phyloP scores from a whole-genome alignment of 352 stramenopile genomes.

The Globisporangium recalcitrans region DNA sequence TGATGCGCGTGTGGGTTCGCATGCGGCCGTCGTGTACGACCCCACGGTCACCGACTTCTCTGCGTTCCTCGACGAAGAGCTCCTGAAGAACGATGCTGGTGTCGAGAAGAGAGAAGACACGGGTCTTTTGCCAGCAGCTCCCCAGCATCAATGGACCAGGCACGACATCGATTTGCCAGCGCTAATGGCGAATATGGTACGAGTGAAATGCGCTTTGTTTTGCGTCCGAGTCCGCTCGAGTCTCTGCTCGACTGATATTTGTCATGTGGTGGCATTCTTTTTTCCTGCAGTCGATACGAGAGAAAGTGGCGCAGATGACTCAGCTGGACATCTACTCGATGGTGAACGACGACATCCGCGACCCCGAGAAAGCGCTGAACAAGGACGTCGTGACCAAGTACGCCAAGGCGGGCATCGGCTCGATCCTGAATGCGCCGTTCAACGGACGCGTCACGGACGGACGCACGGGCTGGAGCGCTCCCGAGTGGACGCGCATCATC shows the following conservation, averaged over 20 bases:
- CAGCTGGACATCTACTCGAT: slow-evolving; percentile 89
- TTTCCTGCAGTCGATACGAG: slow-evolving; percentile 31
- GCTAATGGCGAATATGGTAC: slow-evolving; percentile 16
- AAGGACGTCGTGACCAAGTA: slow-evolving; percentile 46
- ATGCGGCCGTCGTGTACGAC: slow-evolving; percentile 9
- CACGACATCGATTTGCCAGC: slow-evolving; percentile 4
- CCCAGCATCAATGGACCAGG: neutral
- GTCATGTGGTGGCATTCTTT: neutral
- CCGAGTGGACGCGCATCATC: slow-evolving; percentile 59
- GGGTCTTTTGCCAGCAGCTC: neutral
- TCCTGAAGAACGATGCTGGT: too few relatives aligned
- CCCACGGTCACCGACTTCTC: slow-evolving; percentile 10
- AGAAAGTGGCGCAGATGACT: slow-evolving; percentile 86
- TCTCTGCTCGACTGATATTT: too few relatives aligned
- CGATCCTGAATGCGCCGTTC: slow-evolving; percentile 83
- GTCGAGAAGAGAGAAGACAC: neutral
- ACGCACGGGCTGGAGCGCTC: slow-evolving; percentile 57
- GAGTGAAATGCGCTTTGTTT: neutral
- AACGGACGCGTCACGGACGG: slow-evolving; percentile 32
- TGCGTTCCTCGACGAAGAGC: neutral
- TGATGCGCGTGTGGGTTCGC: neutral
- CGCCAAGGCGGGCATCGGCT: slow-evolving; percentile 73
- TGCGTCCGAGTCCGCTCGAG: too few relatives aligned
- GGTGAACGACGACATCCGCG: slow-evolving; percentile 47
- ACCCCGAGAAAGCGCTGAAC: slow-evolving; percentile 48